A percentile compares a stretch with the other conserved stretches of the same genome.
Conservation (phyloP, 2,329 filamentous ascomycete genomes). For the Trichophyton mentagrophytes region DNA sequence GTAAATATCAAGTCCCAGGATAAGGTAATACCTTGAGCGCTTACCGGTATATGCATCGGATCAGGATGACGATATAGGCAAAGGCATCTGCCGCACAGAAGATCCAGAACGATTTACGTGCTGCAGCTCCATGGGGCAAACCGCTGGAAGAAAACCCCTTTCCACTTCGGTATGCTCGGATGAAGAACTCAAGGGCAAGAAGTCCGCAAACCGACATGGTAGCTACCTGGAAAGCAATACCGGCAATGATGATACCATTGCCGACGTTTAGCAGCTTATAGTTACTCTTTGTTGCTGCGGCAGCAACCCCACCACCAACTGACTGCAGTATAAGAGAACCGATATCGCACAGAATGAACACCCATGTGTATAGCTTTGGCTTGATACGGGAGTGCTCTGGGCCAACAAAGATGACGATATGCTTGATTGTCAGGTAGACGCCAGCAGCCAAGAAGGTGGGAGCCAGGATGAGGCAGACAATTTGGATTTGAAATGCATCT, state of each 20-base stretch:
- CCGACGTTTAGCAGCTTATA: conserved; percentile 33
- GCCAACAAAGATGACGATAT: conserved; percentile 46
- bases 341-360: conserved; percentile 49
- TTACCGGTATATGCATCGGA: conserved; percentile 34
- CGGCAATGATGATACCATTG: conserved; percentile 45
- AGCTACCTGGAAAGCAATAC: conserved; percentile 45
- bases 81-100: conserved; percentile 22
- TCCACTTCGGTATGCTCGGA: conserved; percentile 21
- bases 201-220: conserved; percentile 32
- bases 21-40: conserved; percentile 6
- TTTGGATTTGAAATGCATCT: conserved; percentile 41
- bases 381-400: conserved; percentile 35
- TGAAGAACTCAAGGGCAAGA: conserved; percentile 35
- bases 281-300: conserved; percentile 33
- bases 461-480: conserved; percentile 44
- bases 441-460: conserved; percentile 44
- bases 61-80: conserved; percentile 30
- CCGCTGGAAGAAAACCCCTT: conserved; percentile 13
- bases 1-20: background rate
- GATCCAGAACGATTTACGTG: conserved; percentile 16
- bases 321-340: conserved; percentile 48
- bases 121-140: conserved; percentile 20
- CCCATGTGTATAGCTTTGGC: conserved; percentile 42
- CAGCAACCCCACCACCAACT: conserved; percentile 45
- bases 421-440: conserved; percentile 46